Evolutionary conservation across 306 rosid species (phyloP), one percentile per base, ranked within the genome.

Genomic region (Aeschynomene evenia): DNA sequence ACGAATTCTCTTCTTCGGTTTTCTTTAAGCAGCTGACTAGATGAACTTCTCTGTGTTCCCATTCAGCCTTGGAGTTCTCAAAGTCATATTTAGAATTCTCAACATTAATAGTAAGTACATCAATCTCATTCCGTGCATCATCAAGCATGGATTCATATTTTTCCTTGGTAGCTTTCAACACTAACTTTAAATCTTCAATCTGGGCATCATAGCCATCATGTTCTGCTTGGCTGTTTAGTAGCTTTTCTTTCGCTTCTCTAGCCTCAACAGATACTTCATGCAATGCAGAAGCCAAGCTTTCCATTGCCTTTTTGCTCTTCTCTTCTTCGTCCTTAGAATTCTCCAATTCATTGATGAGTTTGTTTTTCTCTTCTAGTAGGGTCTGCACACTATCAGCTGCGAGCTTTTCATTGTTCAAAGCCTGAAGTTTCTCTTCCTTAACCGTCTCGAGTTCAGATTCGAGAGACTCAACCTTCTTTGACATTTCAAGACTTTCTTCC

Each of bases 221-320:
- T 77, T 81, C 95, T 36, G 71, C 82, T 84, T 77, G 92, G 76
- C 37, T 75, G 66, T 57, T 70, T 56, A 85, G 62, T 34, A 85
- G 67, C 77, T 77, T 81, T 76, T 94, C 97, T 84, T 83, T 91
- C 22, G 87, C 79, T 87, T 87, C 99, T 78, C 91, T 84, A 19
- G 95, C 94, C 82, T 94, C 96, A 16, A 92, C 68, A 34, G 97
- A 91, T 24, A 94, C 87, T 75, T 94, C 99, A 50, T 91, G 99
- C 53, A 94, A 80, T 16, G 99, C 99, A 15, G 97, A 94, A 43
- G 96, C 91, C 70, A 94, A 94, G 86, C 97, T 91, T 79, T 94
- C 99, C 95, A 94, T 91, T 22, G 99, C 99, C 86, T 90, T 87
- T 67, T 91, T 94, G 85, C 92, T 87, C 80, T 88, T 94, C 61